Conservation (phyloP, 2,329 filamentous ascomycete genomes). For the Chaetomiaceae sp. region DNA sequence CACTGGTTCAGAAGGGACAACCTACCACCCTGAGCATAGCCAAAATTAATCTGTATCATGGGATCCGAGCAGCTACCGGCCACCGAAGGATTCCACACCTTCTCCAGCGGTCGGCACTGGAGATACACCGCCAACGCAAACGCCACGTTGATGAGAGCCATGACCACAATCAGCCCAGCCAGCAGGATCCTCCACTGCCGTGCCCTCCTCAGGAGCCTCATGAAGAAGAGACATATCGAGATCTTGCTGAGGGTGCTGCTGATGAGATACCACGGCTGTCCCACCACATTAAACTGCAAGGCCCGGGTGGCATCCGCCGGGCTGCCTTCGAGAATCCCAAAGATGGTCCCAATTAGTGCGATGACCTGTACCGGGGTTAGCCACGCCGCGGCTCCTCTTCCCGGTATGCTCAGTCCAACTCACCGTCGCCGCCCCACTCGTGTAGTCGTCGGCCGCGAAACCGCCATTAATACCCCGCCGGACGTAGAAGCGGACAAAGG, state of each 20-base stretch:
- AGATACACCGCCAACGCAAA: slow-evolving; percentile 34
- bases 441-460: slow-evolving; percentile 34
- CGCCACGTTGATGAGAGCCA: slow-evolving; percentile 33
- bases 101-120: slow-evolving; percentile 37
- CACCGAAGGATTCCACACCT: slow-evolving; percentile 33
- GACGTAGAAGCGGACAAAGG: slow-evolving; percentile 32
- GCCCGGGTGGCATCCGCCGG: slow-evolving; percentile 27
- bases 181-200: slow-evolving; percentile 33
- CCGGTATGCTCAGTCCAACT: neutral
- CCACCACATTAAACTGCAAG: slow-evolving; percentile 34
- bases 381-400: too few species aligned
- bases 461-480: slow-evolving; percentile 28
- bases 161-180: slow-evolving; percentile 30
- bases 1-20: neutral
- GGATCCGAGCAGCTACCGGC: slow-evolving; percentile 33
- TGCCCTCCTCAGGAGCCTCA: slow-evolving; percentile 30
- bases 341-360: slow-evolving; percentile 34
- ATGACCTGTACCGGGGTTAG: slow-evolving; percentile 27
- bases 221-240: slow-evolving; percentile 36
- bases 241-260: slow-evolving; percentile 35
- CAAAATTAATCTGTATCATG: slow-evolving; percentile 32
- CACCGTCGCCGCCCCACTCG: slow-evolving; percentile 33
- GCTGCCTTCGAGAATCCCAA: slow-evolving; percentile 34
- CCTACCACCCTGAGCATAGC: slow-evolving; percentile 34
- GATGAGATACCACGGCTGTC: slow-evolving; percentile 37